These are phyloP conservation scores for Pseudozyma sp. DNA, from an alignment of 1,284 basidiomycete species.

Conservation along the genomic window DNA sequence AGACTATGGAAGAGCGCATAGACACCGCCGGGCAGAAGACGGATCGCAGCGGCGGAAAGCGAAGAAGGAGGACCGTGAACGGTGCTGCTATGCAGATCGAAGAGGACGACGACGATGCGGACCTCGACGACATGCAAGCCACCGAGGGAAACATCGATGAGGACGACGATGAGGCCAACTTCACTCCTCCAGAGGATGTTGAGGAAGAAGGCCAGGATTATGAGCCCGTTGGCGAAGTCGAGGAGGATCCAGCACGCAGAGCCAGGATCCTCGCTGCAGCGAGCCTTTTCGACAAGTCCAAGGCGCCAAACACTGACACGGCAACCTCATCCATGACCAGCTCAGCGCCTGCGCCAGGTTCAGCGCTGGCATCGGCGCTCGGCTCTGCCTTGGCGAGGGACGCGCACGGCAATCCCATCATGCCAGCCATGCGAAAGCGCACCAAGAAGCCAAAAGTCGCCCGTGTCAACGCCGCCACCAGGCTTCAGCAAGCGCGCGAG, in stretches of 20 bases:
- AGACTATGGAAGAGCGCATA: slow-evolving; percentile 57
- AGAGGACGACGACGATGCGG: slow-evolving; percentile 59
- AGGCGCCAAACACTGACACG: slow-evolving; percentile 7
- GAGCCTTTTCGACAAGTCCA: slow-evolving; percentile 43
- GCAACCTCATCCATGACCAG: slow-evolving; percentile 10
- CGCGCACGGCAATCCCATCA: slow-evolving; percentile 53
- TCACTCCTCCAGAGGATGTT: slow-evolving; percentile 35
- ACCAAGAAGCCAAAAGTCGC: slow-evolving; percentile 34
- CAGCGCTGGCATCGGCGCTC: slow-evolving; percentile 35
- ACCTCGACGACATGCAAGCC: slow-evolving; percentile 30
- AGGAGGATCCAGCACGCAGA: slow-evolving; percentile 43
- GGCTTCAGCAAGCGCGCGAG: slow-evolving; percentile 34
- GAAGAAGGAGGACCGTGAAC: slow-evolving; percentile 29
- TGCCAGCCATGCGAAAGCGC: slow-evolving; percentile 56
- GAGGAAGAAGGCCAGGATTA: slow-evolving; percentile 41
- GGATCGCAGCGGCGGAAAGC: slow-evolving; percentile 22
- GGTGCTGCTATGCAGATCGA: slow-evolving; percentile 50
- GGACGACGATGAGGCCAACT: slow-evolving; percentile 25
- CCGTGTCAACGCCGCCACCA: slow-evolving; percentile 35
- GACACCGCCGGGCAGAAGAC: slow-evolving; percentile 48
- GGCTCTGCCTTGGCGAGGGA: slow-evolving; percentile 64
- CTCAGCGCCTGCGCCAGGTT: slow-evolving; percentile 18
- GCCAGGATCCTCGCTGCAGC: slow-evolving; percentile 50
- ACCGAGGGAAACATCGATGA: slow-evolving; percentile 5
- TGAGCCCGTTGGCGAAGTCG: slow-evolving; percentile 42